Evolutionary conservation across 2,329 filamentous ascomycete genomes (phyloP).

Genomic region (Alternaria postmessia): DNA sequence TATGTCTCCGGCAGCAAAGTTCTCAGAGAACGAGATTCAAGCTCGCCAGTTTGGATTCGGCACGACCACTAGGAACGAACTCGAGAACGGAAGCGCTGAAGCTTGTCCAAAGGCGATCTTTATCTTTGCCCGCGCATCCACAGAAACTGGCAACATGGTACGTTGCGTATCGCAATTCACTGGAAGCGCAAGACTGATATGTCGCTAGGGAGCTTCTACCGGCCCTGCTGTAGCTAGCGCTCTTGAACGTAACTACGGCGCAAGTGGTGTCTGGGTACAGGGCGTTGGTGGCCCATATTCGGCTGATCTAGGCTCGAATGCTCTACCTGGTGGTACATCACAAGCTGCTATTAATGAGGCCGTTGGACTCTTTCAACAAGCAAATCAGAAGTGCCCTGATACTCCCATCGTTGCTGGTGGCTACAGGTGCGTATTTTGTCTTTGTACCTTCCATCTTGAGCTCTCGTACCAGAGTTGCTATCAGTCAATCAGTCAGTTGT

Average conservation of each 20-base stretch:
- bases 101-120: conserved; percentile 38
- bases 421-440: conserved; percentile 48
- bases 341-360: conserved; percentile 45
- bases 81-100: conserved; percentile 27
- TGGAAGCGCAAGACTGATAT: not conserved
- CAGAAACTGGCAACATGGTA: conserved; percentile 41
- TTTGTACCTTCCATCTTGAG: no score
- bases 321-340: conserved; percentile 43
- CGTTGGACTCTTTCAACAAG: conserved; percentile 47
- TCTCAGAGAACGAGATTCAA: no score
- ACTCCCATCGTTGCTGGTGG: conserved; percentile 52
- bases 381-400: conserved; percentile 49
- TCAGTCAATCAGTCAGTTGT: no score
- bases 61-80: conserved; percentile 26
- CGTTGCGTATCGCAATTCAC: not conserved
- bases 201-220: conserved; percentile 25
- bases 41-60: no score
- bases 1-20: no score
- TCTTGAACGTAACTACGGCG: conserved; percentile 35
- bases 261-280: conserved; percentile 37
- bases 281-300: conserved; percentile 49
- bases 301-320: conserved; percentile 47
- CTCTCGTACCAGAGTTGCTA: no score
- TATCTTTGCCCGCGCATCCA: conserved; percentile 39
- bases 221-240: conserved; percentile 32